phyloP scores from a whole-genome alignment of 306 rosid species.

The Psophocarpus tetragonolobus region DNA sequence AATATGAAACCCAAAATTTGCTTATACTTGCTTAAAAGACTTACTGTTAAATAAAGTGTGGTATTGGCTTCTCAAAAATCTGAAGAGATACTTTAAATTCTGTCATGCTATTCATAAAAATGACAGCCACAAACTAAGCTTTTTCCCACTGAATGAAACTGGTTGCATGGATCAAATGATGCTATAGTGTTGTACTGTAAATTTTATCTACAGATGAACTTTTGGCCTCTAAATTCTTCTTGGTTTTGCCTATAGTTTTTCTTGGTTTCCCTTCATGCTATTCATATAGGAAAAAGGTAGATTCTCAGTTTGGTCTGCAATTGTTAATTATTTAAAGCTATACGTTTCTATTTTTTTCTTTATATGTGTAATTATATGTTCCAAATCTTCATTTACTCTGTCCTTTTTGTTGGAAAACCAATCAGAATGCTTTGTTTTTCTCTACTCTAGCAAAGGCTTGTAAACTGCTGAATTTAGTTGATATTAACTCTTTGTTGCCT shows the following conservation, averaged over 20 bases:
- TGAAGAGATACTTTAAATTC: not conserved
- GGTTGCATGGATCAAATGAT: not conserved
- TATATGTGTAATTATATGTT: not conserved
- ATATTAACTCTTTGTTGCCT: conserved; percentile 5
- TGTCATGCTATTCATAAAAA: not conserved
- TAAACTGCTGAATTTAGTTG: conserved; percentile 16
- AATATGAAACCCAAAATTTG: conserved; percentile 5
- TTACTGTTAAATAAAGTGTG: not conserved
- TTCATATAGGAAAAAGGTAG: conserved; percentile 2
- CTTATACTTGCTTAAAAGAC: not conserved
- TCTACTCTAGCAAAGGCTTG: not conserved
- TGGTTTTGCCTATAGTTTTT: not conserved
- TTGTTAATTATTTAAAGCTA: not conserved
- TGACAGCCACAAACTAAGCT: not conserved
- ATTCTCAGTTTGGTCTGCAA: conserved; percentile 20
- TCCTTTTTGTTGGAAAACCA: conserved; percentile 1
- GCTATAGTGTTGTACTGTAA: not conserved
- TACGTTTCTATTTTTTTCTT: not conserved
- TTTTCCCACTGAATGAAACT: not conserved
- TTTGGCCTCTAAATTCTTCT: not conserved
- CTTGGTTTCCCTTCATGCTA: not conserved
- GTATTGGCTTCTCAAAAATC: conserved; percentile 13
- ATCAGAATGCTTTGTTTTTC: conserved; percentile 3
- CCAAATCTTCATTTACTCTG: not conserved
- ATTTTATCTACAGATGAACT: not conserved